Percentiles rank a stretch among this genome's conserved stretches.
These are phyloP conservation scores for Cercospora janseana DNA, from an alignment of 2,329 filamentous ascomycete genomes.

Conservation along the genomic window DNA sequence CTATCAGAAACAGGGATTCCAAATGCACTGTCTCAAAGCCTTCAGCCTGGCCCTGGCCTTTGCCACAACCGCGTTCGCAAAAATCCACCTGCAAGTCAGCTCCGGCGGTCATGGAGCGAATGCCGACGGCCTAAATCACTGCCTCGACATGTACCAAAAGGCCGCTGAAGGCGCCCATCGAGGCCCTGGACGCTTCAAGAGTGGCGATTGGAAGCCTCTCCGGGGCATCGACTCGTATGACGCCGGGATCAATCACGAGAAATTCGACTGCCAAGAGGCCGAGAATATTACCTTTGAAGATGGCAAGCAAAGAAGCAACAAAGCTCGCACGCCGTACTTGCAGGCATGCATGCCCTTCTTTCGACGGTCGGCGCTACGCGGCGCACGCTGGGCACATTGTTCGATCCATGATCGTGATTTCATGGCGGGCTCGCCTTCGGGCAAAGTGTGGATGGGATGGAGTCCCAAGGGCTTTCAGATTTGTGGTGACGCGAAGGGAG, in stretches of 20 bases:
- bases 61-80: neutral
- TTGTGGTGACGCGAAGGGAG: constrained; percentile 1
- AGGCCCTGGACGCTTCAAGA: neutral
- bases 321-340: neutral
- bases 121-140: neutral
- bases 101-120: neutral
- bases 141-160: neutral
- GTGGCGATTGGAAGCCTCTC: neutral
- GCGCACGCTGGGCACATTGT: constrained; percentile 2
- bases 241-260: neutral
- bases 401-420: neutral
- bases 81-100: neutral
- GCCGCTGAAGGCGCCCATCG: neutral
- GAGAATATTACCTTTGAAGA: neutral
- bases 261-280: neutral
- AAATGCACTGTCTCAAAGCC: neutral
- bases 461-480: neutral
- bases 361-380: neutral
- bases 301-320: neutral
- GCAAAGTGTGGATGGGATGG: neutral
- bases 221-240: neutral
- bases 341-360: neutral
- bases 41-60: neutral
- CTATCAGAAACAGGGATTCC: too few relatives aligned
- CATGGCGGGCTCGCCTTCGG: neutral